Percentiles rank a stretch among this genome's conserved stretches.
phyloP scores from a whole-genome alignment of 805 yeast species.

The Yarrowia bubula region DNA sequence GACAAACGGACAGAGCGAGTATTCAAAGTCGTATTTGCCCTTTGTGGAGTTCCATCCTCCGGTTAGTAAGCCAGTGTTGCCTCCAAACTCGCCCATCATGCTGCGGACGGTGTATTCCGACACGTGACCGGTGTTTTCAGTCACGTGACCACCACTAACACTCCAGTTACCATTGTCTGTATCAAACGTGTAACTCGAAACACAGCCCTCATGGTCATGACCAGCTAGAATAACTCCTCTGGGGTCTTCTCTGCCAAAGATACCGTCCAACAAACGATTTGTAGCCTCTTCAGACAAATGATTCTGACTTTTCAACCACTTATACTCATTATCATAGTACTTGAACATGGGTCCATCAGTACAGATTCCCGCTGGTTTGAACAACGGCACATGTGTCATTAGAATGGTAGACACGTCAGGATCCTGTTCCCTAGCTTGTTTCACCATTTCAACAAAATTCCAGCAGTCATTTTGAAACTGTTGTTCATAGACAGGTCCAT shows the following conservation, averaged over 20 bases:
- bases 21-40: slow-evolving; percentile 49
- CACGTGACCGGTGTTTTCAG: slow-evolving; percentile 36
- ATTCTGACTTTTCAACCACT: slow-evolving; percentile 80
- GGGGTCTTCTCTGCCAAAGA: slow-evolving; percentile 49
- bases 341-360: slow-evolving; percentile 77
- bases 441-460: slow-evolving; percentile 65
- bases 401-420: slow-evolving; percentile 54
- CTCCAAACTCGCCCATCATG: slow-evolving; percentile 95
- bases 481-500: slow-evolving; percentile 84
- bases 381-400: slow-evolving; percentile 86
- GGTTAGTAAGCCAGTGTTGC: slow-evolving; percentile 80
- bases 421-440: slow-evolving; percentile 37
- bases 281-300: slow-evolving; percentile 69
- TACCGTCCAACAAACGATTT: slow-evolving; percentile 64
- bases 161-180: slow-evolving; percentile 10
- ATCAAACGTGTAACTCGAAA: slow-evolving; percentile 57
- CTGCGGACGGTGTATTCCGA: slow-evolving; percentile 83
- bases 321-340: slow-evolving; percentile 54
- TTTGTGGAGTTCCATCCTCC: slow-evolving; percentile 54
- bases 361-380: slow-evolving; percentile 78
- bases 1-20: slow-evolving; percentile 72
- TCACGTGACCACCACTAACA: neutral
- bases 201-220: slow-evolving; percentile 96
- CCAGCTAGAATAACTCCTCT: slow-evolving; percentile 83
- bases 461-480: slow-evolving; percentile 66